Evolutionary conservation across 2,329 filamentous ascomycete species (phyloP).

Genomic region (Ceratocystis cubensis): DNA sequence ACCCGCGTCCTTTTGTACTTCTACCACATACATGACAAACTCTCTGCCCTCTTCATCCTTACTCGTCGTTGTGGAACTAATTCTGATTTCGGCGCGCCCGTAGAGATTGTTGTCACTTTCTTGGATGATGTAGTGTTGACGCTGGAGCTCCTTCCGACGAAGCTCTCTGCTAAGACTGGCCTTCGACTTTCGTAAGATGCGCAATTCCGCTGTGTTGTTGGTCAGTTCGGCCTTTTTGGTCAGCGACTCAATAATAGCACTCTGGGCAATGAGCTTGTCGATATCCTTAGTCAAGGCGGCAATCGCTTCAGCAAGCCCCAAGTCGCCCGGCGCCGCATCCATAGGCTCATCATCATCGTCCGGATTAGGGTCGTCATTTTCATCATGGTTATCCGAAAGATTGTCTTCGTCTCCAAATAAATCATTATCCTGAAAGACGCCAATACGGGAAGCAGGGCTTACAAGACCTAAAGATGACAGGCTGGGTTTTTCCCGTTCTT

Average conservation of each 20-base stretch:
- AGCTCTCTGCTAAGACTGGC: conserved; percentile 87
- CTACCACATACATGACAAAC: conserved; percentile 84
- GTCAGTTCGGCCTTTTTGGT: conserved; percentile 91
- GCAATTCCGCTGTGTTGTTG: conserved; percentile 86
- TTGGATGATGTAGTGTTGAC: conserved; percentile 93
- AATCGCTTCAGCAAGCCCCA: conserved; percentile 88
- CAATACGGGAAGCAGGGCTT: conserved; percentile 71
- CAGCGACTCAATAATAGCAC: conserved; percentile 80
- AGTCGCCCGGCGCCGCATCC: conserved; percentile 84
- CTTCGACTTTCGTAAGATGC: conserved; percentile 87
- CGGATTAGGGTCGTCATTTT: conserved; percentile 45
- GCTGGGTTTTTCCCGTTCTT: conserved; percentile 59
- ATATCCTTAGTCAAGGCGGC: conserved; percentile 79
- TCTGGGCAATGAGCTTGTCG: conserved; percentile 74
- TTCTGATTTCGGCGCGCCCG: conserved; percentile 75
- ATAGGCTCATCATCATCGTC: conserved; percentile 72
- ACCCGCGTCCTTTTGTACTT: conserved; percentile 78
- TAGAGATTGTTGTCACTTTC: conserved; percentile 97
- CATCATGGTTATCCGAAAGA: conserved; percentile 73
- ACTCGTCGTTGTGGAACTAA: conserved; percentile 86
- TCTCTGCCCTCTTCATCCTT: conserved; percentile 86
- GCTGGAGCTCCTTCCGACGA: conserved; percentile 82
- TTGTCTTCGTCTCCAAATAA: conserved; percentile 82
- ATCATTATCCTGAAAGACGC: conserved; percentile 88
- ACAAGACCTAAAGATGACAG: conserved; percentile 85